Evolutionary conservation across 2,329 filamentous ascomycete species (phyloP).

Genomic region (Gaeumannomyces tritici): DNA sequence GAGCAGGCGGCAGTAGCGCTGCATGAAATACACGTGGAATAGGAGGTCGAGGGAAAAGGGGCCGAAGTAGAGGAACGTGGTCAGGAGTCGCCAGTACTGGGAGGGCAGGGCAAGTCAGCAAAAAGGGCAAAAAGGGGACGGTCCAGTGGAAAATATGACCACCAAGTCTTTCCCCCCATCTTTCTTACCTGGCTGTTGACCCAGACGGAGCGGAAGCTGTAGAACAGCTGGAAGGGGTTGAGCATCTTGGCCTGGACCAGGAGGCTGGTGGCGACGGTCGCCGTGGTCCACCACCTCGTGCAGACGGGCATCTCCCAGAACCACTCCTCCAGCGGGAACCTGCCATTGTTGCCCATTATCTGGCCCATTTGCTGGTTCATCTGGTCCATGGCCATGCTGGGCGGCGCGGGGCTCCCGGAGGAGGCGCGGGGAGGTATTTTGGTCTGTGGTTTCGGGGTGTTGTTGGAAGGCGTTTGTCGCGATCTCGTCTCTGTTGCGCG

Average conservation of each 20-base stretch:
- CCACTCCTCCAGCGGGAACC: slow-evolving; percentile 87
- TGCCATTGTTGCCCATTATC: slow-evolving; percentile 43
- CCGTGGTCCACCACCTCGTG: slow-evolving; percentile 94
- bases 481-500: too few species aligned
- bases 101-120: not conserved
- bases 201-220: slow-evolving; percentile 88
- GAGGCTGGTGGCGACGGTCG: slow-evolving; percentile 77
- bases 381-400: not conserved
- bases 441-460: too few species aligned
- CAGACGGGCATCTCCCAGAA: slow-evolving; percentile 98
- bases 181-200: slow-evolving; percentile 73
- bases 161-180: not conserved
- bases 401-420: not conserved
- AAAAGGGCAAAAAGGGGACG: too few species aligned
- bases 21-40: slow-evolving; percentile 97
- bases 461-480: not conserved
- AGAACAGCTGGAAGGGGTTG: slow-evolving; percentile 92
- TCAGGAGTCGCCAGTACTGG: slow-evolving; percentile 93
- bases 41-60: slow-evolving; percentile 88
- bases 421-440: not conserved
- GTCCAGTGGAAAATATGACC: too few species aligned
- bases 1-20: slow-evolving; percentile 88
- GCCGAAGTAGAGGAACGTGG: slow-evolving; percentile 96
- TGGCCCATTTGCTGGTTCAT: slow-evolving; percentile 37
- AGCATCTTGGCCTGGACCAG: slow-evolving; percentile 90